Base-by-base conservation (phyloP, 2,329 filamentous ascomycete genomes). In the Cryphonectria naterciae region DNA sequence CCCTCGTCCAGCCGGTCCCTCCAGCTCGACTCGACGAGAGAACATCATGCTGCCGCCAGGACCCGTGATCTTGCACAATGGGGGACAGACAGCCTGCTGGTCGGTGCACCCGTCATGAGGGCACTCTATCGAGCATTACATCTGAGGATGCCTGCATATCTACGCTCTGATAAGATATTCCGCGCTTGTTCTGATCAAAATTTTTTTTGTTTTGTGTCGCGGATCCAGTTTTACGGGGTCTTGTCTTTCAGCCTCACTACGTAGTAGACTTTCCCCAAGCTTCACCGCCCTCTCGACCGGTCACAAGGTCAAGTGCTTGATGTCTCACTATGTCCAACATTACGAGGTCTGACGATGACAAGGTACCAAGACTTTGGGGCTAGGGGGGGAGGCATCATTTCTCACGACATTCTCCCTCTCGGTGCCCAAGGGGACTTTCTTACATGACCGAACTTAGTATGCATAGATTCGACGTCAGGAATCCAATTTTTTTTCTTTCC, bases 311-410 rank as follows among this genome's bases (percentile, higher is more conserved):
- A 56, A 52, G 64, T 61, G 37, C 25, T 56, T 32, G 39, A 63
- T 73, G 71, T 68, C 71, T 73, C 63, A 73, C 71, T 62, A 46
- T 63, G 62, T 71, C 58, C 68, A 56, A 72, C 68, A 70, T 67
- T 25, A 70, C 61, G n/a, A 67, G 60, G 65, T 60, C 68, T 69
- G 46, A 25, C 37, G 52, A 62, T 56, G 64, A 68, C 65, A 63
- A 54, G 56, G 65, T 37, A 39, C 64, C 63, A 46, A 49, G 28
- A 39, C 52, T 52, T 32, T 3, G 28, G 54, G 25, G 28, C 54
- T 32, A 58, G 54, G 46, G 17, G 43, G 43, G 43, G 46, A 58
- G 61, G n/a, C 41, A 41, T 46, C n/a, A 52, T 65, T 28, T 54
- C 35, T 32, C 52, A 32, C 28, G 49, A 68, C 58, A 37, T 61